Evolutionary conservation across 305 asterid species (phyloP), one percentile per base, ranked within the genome.

Genomic region (Fraxinus albicans): DNA sequence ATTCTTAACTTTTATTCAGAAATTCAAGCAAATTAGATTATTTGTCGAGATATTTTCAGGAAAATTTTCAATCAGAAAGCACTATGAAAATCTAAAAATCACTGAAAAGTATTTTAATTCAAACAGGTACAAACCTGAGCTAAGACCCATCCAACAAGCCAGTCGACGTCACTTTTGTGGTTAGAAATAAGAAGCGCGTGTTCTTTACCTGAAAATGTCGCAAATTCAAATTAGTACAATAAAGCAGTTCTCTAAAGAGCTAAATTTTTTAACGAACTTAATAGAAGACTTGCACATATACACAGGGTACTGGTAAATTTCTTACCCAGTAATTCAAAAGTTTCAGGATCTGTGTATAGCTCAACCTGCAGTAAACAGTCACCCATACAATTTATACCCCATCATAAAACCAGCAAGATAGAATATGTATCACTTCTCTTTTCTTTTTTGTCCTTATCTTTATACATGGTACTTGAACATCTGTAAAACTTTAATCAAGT

Each of bases 131-230:
- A 65, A 83, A 93, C 96, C 97, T 93, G 92, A 86, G 97, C 95
- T 79, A 93, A 77, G 82, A 93, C 92, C 96, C 94, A 93, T 80
- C 97, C 96, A 13, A 93, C 92, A 79, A 93, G 94, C 97, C 97
- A 92, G 86, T 93, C 97, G 77, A 93, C 90, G 77, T 93, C 97
- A 80, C 97, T 91, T 86, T 85, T 89, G 84, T 93, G 97, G 85
- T 92, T 93, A 84, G 89, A 90, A 78, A 93, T 89, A 83, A 93
- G 83, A 83, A 92, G 93, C 72, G 97, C 96, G 63, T 84, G 91
- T 85, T 94, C 98, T 88, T 93, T 92, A 79, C 97, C 98, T 94
- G 89, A 83, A 83, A 80, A 84, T 77, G 60, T 47, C 78, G 6
- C 80, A 55, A 84, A 73, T 72, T 81, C 38, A 42, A 21, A 50